Evolutionary conservation across 1,284 basidiomycete species (phyloP).

Genomic region (Apiotrichum siamense): DNA sequence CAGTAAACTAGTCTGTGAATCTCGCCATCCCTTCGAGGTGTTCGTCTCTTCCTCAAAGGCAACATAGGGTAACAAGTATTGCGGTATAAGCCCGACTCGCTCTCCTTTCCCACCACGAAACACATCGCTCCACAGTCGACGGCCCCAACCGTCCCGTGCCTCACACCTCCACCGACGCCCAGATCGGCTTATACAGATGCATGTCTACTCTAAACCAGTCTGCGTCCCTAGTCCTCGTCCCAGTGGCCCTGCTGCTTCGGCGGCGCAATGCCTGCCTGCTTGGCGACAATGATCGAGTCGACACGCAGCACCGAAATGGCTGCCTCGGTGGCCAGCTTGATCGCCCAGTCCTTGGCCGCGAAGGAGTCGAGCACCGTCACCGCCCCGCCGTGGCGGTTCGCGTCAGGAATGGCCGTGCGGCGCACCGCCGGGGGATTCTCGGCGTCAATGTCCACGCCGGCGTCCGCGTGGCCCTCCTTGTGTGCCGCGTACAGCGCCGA

Average conservation of each 20-base stretch:
- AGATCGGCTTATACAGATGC: slow-evolving; percentile 2
- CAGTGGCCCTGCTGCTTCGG: slow-evolving; percentile 49
- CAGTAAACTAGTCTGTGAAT: no score
- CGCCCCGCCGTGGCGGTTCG: slow-evolving; percentile 10
- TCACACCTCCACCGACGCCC: background rate
- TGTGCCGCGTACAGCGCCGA: slow-evolving; percentile 86
- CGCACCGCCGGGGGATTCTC: slow-evolving; percentile 29
- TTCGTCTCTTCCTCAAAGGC: no score
- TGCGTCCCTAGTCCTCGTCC: slow-evolving; percentile 45
- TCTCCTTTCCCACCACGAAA: no score
- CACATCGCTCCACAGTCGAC: no score
- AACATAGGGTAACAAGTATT: no score
- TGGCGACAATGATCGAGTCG: slow-evolving; percentile 97
- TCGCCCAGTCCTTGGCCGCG: slow-evolving; percentile 48
- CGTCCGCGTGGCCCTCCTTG: slow-evolving; percentile 52
- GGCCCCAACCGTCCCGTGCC: background rate
- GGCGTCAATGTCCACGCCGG: slow-evolving; percentile 86
- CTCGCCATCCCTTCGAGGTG: no score
- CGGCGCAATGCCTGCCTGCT: slow-evolving; percentile 65
- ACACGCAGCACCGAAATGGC: slow-evolving; percentile 90
- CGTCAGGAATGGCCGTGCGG: slow-evolving; percentile 12
- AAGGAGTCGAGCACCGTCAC: slow-evolving; percentile 36
- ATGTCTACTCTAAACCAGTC: background rate
- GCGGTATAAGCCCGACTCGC: no score
- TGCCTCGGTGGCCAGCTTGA: slow-evolving; percentile 66